A percentile compares a stretch with the other conserved stretches of the same genome.
Evolutionary conservation across 768 basidiomycete genomes (phyloP).

Genomic region (Leccinellum luteum): DNA sequence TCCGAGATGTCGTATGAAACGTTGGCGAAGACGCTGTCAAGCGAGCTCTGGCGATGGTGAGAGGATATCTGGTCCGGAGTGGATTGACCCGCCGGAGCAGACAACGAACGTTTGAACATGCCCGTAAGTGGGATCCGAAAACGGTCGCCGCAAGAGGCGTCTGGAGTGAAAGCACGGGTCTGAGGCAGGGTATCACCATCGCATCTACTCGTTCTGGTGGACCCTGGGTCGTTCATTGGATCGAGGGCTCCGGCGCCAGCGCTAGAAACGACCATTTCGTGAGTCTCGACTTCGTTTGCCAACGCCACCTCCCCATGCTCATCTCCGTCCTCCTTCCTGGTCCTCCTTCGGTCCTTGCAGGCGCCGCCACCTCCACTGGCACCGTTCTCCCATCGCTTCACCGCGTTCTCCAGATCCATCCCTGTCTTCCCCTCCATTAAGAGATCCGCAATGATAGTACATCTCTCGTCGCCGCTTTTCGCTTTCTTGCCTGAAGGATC

Average conservation of each 20-base stretch:
- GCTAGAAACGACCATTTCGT: conserved; percentile 5
- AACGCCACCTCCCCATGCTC: conserved; percentile 19
- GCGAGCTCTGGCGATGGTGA: conserved; percentile 22
- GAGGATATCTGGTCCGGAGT: conserved; percentile 9
- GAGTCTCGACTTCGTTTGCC: conserved; percentile 12
- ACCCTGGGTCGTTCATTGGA: neutral
- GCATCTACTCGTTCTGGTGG: neutral
- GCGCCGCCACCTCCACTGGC: conserved; percentile 1
- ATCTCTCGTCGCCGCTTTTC: conserved; percentile 49
- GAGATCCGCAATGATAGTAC: conserved; percentile 64
- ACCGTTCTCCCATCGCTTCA: conserved; percentile 46
- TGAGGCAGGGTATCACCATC: conserved; percentile 9
- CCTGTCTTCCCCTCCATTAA: conserved; percentile 68
- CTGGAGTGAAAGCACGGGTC: conserved; percentile 29
- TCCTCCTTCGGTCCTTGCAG: conserved; percentile 1
- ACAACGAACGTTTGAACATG: conserved; percentile 65
- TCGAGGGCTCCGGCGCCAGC: neutral
- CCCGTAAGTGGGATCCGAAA: conserved; percentile 55
- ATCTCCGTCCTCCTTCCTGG: conserved; percentile 23
- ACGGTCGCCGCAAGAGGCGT: conserved; percentile 25
- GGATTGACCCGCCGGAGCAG: conserved; percentile 44
- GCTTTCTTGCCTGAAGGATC: conserved; percentile 28
- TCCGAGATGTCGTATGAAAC: conserved; percentile 31
- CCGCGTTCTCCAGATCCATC: conserved; percentile 55
- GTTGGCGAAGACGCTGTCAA: conserved; percentile 31